Evolutionary conservation across 352 stramenopile genomes (phyloP).

Genomic region (Globisporangium splendens): DNA sequence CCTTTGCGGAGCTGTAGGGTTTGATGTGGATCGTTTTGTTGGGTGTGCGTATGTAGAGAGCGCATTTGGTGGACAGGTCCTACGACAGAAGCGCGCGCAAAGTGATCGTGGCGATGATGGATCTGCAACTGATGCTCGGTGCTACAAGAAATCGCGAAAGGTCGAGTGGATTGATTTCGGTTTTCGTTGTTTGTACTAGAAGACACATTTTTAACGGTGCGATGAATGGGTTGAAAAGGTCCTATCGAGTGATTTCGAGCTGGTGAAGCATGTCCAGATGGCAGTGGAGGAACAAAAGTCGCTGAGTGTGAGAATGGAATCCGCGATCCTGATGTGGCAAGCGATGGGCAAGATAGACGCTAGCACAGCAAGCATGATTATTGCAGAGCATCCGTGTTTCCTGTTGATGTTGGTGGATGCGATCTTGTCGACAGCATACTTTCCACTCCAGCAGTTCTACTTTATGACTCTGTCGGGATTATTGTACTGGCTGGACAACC

Average conservation of each 20-base stretch:
- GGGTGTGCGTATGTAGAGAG: no score
- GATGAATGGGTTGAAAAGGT: no score
- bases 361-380: slow-evolving; percentile 16
- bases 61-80: no score
- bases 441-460: slow-evolving; percentile 61
- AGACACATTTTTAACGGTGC: no score
- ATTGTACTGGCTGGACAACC: slow-evolving; percentile 29
- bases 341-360: slow-evolving; percentile 23
- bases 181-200: no score
- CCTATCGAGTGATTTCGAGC: not conserved
- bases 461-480: slow-evolving; percentile 48
- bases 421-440: slow-evolving; percentile 48
- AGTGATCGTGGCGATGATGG: no score
- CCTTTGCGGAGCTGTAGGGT: no score
- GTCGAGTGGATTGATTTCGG: no score
- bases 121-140: no score
- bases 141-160: no score
- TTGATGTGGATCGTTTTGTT: no score
- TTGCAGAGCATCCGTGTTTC: slow-evolving; percentile 22
- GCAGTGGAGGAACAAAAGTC: slow-evolving; percentile 27
- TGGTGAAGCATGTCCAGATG: slow-evolving; percentile 9
- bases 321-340: slow-evolving; percentile 33
- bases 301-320: slow-evolving; percentile 37
- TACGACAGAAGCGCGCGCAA: no score
- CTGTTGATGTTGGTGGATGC: slow-evolving; percentile 37